A percentile compares a stretch with the other conserved stretches of the same genome.
Evolutionary conservation across 805 yeast genomes (phyloP).

Genomic region (fission yeast (Schizosaccharomyces pombe)): DNA sequence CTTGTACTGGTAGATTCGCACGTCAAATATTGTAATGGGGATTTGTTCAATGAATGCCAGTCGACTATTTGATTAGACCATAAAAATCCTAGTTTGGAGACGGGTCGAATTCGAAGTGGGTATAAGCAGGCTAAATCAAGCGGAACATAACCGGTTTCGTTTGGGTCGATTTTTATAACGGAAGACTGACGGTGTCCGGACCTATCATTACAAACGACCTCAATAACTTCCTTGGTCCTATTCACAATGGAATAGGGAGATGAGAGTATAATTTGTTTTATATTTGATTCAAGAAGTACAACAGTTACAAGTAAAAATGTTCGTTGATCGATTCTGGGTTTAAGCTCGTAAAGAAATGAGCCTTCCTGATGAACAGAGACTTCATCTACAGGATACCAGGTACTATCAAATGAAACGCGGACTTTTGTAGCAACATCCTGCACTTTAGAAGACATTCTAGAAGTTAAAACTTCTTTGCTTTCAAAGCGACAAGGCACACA

Average conservation of each 20-base stretch:
- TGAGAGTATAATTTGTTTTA: neutral
- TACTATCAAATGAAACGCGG: neutral
- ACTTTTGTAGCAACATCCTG: neutral
- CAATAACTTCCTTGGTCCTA: neutral
- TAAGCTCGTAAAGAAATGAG: neutral
- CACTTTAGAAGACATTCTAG: neutral
- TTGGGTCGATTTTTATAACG: neutral
- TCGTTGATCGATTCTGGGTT: neutral
- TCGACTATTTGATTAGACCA: slow-evolving; percentile 43
- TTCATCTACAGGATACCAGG: neutral
- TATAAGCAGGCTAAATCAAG: slow-evolving; percentile 11
- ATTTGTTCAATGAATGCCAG: slow-evolving; percentile 37
- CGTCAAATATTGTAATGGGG: slow-evolving; percentile 6
- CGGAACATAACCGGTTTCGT: neutral
- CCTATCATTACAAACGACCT: neutral
- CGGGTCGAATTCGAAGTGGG: slow-evolving; percentile 37
- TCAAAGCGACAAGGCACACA: neutral
- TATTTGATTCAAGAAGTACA: neutral
- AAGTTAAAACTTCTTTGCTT: neutral
- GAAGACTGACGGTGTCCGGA: neutral
- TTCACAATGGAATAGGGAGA: neutral
- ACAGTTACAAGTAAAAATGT: neutral
- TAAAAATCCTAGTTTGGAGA: slow-evolving; percentile 27
- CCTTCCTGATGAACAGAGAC: slow-evolving; percentile 1
- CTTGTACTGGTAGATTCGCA: neutral